These are phyloP conservation scores for Cytidiella melzeri DNA, from an alignment of 768 basidiomycete species.

Conservation along the genomic window DNA sequence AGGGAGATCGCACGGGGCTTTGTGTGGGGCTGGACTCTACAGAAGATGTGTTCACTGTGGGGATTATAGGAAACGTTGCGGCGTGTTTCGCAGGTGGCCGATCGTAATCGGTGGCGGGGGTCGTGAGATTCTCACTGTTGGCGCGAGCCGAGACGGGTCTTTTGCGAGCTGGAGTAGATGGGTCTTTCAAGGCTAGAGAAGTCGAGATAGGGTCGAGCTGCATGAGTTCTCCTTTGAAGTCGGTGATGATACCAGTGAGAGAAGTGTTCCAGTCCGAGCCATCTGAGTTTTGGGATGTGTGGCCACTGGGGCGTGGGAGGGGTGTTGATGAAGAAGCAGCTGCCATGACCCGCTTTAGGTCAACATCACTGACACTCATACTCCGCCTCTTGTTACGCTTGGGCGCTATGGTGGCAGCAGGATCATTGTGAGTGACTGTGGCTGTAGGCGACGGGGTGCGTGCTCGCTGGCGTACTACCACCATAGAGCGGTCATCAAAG, in stretches of 20 bases:
- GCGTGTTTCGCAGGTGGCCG: conserved; percentile 3
- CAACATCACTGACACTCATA: conserved; percentile 67
- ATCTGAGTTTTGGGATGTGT: conserved; percentile 15
- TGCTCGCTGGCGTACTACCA: conserved; percentile 45
- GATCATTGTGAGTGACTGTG: conserved; percentile 18
- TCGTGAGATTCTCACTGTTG: conserved; percentile 15
- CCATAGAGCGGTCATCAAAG: conserved; percentile 49
- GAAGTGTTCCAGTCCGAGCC: conserved; percentile 38
- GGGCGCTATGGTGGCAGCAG: conserved; percentile 18
- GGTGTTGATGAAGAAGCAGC: conserved; percentile 32
- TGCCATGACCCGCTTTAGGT: conserved; percentile 40
- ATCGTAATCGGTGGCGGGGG: conserved; percentile 1
- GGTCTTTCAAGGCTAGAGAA: conserved; percentile 59
- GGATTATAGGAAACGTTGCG: not conserved
- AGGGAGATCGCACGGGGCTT: not conserved
- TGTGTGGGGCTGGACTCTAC: not conserved
- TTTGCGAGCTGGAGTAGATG: conserved; percentile 50
- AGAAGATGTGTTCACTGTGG: not conserved
- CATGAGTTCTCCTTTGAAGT: conserved; percentile 68
- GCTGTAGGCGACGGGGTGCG: conserved; percentile 22
- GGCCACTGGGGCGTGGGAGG: conserved; percentile 31
- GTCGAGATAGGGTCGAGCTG: conserved; percentile 53
- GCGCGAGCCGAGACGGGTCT: conserved; percentile 17
- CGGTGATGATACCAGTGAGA: conserved; percentile 58
- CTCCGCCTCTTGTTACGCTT: conserved; percentile 52